Evolutionary conservation across 106 monocot genomes (phyloP).

Genomic region (Cymbidium sinense): DNA sequence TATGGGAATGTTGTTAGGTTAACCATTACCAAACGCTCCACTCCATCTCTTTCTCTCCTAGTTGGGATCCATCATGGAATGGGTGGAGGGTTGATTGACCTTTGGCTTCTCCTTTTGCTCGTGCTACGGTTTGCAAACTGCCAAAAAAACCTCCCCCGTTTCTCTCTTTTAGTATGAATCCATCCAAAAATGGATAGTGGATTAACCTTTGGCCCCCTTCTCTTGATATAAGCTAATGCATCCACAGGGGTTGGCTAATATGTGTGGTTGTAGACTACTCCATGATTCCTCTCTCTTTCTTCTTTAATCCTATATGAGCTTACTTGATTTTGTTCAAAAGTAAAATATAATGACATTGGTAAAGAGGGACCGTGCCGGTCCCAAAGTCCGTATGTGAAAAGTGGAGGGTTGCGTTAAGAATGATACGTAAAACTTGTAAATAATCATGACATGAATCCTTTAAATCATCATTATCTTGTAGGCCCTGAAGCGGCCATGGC

Average conservation of each 20-base stretch:
- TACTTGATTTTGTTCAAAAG: background rate
- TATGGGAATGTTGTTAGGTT: background rate
- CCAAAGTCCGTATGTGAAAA: too few relatives aligned
- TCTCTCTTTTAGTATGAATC: background rate
- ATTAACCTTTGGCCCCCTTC: background rate
- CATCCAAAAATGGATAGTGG: background rate
- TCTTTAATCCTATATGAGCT: too few relatives aligned
- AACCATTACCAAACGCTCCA: background rate
- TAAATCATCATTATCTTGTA: too few relatives aligned
- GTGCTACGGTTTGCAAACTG: too few relatives aligned
- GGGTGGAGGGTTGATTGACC: background rate
- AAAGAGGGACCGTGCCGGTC: background rate
- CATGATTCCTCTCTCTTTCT: too few relatives aligned
- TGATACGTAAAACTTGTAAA: too few relatives aligned
- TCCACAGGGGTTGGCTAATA: background rate
- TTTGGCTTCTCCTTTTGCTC: background rate
- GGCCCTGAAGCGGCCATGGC: too few relatives aligned
- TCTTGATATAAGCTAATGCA: background rate
- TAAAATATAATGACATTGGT: background rate
- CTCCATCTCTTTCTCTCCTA: background rate
- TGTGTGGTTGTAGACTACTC: background rate
- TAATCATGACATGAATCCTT: too few relatives aligned
- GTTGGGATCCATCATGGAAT: background rate
- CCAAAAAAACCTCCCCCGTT: background rate
- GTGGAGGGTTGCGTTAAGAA: background rate